phyloP scores from a whole-genome alignment of 2,329 filamentous ascomycete species.

The Colletotrichum eleusines region DNA sequence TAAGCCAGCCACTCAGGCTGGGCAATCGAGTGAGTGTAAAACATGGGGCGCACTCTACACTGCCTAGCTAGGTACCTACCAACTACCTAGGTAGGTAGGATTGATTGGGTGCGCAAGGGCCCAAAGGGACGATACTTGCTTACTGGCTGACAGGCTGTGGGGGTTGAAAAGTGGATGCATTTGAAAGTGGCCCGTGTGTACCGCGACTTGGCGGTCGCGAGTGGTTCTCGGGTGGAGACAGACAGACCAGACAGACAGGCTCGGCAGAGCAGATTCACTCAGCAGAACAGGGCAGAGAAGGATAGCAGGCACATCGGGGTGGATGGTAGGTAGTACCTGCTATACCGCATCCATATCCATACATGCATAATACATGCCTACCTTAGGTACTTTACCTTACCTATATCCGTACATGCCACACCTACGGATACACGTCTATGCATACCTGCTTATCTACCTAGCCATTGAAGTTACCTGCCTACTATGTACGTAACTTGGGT shows the following conservation, averaged over 20 bases:
- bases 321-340: not conserved
- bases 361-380: too few relatives aligned
- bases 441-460: too few relatives aligned
- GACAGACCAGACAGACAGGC: not conserved
- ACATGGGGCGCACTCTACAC: not conserved
- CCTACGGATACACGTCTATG: too few relatives aligned
- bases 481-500: too few relatives aligned
- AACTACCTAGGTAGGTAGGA: too few relatives aligned
- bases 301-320: not conserved
- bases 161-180: not conserved
- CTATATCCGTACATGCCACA: too few relatives aligned
- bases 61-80: too few relatives aligned
- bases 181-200: not conserved
- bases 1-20: constrained; percentile 1
- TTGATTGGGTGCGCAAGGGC: not conserved
- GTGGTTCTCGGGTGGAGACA: constrained; percentile 3
- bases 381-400: too few relatives aligned
- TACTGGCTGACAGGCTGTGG: not conserved
- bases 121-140: constrained; percentile 2
- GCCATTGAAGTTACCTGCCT: too few relatives aligned
- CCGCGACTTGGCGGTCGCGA: not conserved
- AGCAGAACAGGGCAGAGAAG: not conserved
- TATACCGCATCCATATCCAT: not conserved
- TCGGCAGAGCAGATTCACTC: not conserved
- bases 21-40: not conserved